phyloP scores from a whole-genome alignment of 2,329 filamentous ascomycete species.

The Ophiostoma montium region DNA sequence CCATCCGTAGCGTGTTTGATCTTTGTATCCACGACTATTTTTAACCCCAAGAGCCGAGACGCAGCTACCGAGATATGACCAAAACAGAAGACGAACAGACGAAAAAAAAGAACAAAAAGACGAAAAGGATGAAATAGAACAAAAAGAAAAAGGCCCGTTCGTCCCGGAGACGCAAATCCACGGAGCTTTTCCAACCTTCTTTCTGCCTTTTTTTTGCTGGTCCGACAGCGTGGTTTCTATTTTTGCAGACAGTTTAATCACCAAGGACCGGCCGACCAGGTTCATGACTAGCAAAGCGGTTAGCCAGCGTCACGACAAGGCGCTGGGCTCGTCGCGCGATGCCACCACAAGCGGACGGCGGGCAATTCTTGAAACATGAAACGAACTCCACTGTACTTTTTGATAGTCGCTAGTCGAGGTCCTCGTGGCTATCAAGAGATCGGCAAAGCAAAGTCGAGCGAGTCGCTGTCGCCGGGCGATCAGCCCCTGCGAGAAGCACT shows the following conservation, averaged over 20 bases:
- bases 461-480: too few relatives aligned
- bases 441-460: too few relatives aligned
- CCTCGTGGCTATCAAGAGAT: too few relatives aligned
- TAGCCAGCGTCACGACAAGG: too few relatives aligned
- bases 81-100: too few relatives aligned
- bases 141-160: too few relatives aligned
- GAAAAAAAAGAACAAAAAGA: not conserved
- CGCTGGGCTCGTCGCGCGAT: too few relatives aligned
- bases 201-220: not conserved
- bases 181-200: not conserved
- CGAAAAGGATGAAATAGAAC: not conserved
- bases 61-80: too few relatives aligned
- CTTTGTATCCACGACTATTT: not conserved
- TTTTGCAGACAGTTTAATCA: slow-evolving; percentile 9
- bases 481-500: too few relatives aligned
- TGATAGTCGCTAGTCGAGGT: too few relatives aligned
- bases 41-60: not conserved
- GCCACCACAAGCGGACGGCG: not conserved
- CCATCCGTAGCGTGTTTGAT: not conserved
- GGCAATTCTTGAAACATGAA: slow-evolving; percentile 8
- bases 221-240: too few relatives aligned
- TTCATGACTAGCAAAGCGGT: not conserved
- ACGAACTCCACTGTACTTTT: slow-evolving; percentile 1
- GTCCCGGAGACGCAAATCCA: too few relatives aligned
- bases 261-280: slow-evolving; percentile 4